Conservation (phyloP, 2,329 filamentous ascomycete genomes). For the Trichoderma semiorbis region DNA sequence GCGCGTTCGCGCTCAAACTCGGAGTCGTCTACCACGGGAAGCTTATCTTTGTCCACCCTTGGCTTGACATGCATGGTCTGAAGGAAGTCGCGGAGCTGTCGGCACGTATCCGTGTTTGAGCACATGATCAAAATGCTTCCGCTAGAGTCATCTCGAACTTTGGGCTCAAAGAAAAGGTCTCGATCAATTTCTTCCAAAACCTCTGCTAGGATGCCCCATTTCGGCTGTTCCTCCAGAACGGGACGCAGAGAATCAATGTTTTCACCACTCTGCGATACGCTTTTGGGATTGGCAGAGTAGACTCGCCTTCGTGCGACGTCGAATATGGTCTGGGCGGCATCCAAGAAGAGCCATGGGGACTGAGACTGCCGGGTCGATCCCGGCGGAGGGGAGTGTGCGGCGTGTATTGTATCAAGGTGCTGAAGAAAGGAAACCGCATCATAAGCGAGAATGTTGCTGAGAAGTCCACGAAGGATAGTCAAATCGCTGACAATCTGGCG, state of each 20-base stretch:
- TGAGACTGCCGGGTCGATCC: slow-evolving; percentile 85
- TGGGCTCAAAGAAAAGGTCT: slow-evolving; percentile 80
- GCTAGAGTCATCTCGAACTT: slow-evolving; percentile 75
- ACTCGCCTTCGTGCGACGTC: slow-evolving; percentile 84
- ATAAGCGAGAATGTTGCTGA: slow-evolving; percentile 78
- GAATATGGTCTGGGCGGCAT: slow-evolving; percentile 92
- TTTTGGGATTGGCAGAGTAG: slow-evolving; percentile 66
- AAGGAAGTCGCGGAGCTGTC: slow-evolving; percentile 85
- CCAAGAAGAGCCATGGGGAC: slow-evolving; percentile 93
- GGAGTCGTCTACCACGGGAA: slow-evolving; percentile 28
- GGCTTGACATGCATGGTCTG: slow-evolving; percentile 81
- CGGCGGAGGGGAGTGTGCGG: slow-evolving; percentile 82
- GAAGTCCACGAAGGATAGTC: slow-evolving; percentile 74
- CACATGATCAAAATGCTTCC: slow-evolving; percentile 97
- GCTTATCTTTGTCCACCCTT: slow-evolving; percentile 37
- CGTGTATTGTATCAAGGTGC: slow-evolving; percentile 90
- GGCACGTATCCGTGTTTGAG: slow-evolving; percentile 77
- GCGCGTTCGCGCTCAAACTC: slow-evolving; percentile 47
- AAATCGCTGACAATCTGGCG: slow-evolving; percentile 91
- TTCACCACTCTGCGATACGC: slow-evolving; percentile 41
- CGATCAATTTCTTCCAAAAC: slow-evolving; percentile 90
- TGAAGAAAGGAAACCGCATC: slow-evolving; percentile 90
- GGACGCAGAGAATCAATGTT: slow-evolving; percentile 65
- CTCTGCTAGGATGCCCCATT: slow-evolving; percentile 87
- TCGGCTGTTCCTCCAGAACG: slow-evolving; percentile 89